Percentiles rank a stretch among this genome's conserved stretches.
These are phyloP conservation scores for Graphilbum fragrans DNA, from an alignment of 2,329 filamentous ascomycete genomes.

Conservation along the genomic window DNA sequence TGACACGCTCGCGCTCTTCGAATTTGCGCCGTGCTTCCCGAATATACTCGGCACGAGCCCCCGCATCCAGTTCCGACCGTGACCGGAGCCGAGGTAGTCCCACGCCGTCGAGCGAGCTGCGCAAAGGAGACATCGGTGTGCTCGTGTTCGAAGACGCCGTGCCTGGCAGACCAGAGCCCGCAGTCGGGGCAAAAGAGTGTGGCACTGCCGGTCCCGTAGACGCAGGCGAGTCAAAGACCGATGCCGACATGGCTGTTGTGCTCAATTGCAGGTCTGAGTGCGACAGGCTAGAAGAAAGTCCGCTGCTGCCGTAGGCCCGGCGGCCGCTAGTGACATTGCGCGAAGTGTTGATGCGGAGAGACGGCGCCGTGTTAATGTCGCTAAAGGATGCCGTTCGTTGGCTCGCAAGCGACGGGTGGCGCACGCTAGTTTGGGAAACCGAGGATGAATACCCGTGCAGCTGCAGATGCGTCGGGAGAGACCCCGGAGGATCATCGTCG, in stretches of 20 bases:
- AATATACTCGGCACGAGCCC: constrained; percentile 42
- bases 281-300: constrained; percentile 26
- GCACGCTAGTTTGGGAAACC: constrained; percentile 15
- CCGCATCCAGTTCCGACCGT: constrained; percentile 45
- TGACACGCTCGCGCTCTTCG: constrained; percentile 46
- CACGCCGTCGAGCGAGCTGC: constrained; percentile 42
- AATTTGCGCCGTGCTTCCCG: constrained; percentile 51
- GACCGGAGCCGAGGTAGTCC: constrained; percentile 46
- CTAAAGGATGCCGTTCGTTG: constrained; percentile 27
- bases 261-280: constrained; percentile 35
- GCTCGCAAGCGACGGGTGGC: constrained; percentile 25
- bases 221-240: constrained; percentile 13
- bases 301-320: constrained; percentile 3
- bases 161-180: constrained; percentile 11
- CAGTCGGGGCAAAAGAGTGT: constrained; percentile 10
- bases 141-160: constrained; percentile 8
- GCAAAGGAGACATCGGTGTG: constrained; percentile 38
- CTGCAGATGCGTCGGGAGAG: constrained; percentile 10
- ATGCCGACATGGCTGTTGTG: constrained; percentile 6
- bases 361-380: constrained; percentile 20
- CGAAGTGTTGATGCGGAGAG: constrained; percentile 26
- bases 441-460: constrained; percentile 16
- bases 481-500: constrained; percentile 10
- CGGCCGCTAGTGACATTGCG: constrained; percentile 10
- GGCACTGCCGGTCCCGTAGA: constrained; percentile 6